Percentiles rank a stretch among this genome's conserved stretches.
These are phyloP conservation scores for Fraxinus latifolia DNA, from an alignment of 305 asterid genomes.

Conservation along the genomic window DNA sequence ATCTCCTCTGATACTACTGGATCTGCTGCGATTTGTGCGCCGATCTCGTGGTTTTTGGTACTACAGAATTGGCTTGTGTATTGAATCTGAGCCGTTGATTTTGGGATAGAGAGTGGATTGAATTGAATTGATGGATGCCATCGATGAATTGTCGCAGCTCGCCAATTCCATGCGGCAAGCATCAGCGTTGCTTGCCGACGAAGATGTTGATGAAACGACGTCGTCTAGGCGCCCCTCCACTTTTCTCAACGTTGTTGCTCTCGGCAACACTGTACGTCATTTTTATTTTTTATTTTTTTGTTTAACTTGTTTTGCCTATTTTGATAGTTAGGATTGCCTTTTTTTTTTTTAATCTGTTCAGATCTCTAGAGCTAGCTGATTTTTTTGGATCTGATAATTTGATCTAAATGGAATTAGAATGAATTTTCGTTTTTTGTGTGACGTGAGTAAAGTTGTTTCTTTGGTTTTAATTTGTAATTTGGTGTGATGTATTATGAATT, in stretches of 20 bases:
- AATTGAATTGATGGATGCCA: constrained; percentile 66
- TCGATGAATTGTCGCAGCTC: constrained; percentile 82
- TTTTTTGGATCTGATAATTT: constrained; percentile 5
- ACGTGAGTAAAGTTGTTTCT: background rate
- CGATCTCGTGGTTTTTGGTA: constrained; percentile 40
- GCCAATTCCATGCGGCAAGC: constrained; percentile 97
- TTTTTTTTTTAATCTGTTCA: background rate
- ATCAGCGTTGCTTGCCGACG: constrained; percentile 83
- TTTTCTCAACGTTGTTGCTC: constrained; percentile 93
- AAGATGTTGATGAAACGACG: constrained; percentile 74
- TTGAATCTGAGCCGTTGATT: constrained; percentile 20
- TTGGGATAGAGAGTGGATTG: constrained; percentile 28
- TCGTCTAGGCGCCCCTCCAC: constrained; percentile 76
- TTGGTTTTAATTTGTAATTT: background rate
- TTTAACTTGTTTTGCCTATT: background rate
- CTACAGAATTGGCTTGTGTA: constrained; percentile 4
- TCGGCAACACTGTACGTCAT: constrained; percentile 76
- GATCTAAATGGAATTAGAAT: constrained; percentile 25
- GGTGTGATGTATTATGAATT: background rate
- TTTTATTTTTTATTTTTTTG: background rate
- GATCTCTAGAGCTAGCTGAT: constrained; percentile 24
- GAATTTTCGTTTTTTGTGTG: background rate
- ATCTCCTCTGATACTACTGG: constrained; percentile 39
- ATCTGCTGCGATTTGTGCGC: constrained; percentile 32
- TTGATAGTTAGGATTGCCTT: constrained; percentile 11